phyloP scores from a whole-genome alignment of 495 filamentous ascomycete genomes.

The Lindgomyces ingoldianus region DNA sequence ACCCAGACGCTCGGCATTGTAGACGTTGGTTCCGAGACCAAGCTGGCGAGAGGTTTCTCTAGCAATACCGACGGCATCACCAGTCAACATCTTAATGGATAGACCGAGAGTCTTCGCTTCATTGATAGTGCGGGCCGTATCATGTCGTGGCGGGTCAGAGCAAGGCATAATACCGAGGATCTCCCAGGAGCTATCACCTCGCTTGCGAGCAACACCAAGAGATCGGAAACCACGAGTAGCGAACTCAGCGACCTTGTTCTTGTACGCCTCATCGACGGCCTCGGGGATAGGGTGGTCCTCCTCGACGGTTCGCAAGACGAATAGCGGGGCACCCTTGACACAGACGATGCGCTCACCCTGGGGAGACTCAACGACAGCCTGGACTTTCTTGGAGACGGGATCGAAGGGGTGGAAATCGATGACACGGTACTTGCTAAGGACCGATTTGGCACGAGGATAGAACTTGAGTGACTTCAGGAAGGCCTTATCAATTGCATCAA shows the following conservation, averaged over 20 bases:
- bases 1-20: constrained; percentile 86
- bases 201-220: constrained; percentile 86
- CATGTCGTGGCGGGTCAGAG: constrained; percentile 86
- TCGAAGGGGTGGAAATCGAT: constrained; percentile 87
- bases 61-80: constrained; percentile 91
- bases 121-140: constrained; percentile 85
- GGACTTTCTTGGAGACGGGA: constrained; percentile 91
- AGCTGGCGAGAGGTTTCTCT: constrained; percentile 87
- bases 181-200: constrained; percentile 74
- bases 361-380: constrained; percentile 76
- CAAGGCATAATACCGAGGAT: constrained; percentile 94
- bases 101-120: constrained; percentile 87
- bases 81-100: constrained; percentile 95
- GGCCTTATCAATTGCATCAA: constrained; percentile 93
- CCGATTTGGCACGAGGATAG: constrained; percentile 75
- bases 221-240: constrained; percentile 89
- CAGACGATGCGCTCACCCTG: constrained; percentile 80
- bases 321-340: constrained; percentile 87
- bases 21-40: constrained; percentile 89
- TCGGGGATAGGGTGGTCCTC: constrained; percentile 75
- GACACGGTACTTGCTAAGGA: constrained; percentile 74
- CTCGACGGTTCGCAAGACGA: constrained; percentile 79
- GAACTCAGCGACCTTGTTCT: constrained; percentile 87
- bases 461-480: constrained; percentile 80
- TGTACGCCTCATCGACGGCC: constrained; percentile 74